Conservation (phyloP, 176 grass and related monocot genomes). For the Leersia perrieri region DNA sequence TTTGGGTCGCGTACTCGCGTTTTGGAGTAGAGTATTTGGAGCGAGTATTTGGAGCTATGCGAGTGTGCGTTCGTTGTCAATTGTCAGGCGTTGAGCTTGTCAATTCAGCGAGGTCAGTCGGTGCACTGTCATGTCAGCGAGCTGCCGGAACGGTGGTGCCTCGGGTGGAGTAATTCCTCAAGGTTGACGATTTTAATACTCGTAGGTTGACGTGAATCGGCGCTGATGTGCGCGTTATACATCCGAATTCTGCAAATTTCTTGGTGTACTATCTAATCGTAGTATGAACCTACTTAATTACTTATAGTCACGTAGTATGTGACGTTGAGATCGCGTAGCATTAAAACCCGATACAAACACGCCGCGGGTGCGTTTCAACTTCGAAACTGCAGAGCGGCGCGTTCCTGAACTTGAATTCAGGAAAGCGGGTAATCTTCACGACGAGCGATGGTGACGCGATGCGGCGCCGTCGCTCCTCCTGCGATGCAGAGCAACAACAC, state of each 20-base stretch:
- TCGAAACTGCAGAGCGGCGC: background rate
- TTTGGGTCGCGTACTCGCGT: background rate
- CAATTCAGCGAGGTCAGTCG: background rate
- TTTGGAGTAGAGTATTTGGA: background rate
- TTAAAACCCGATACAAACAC: slow-evolving; percentile 1
- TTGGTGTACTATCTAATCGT: background rate
- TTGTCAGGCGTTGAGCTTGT: background rate
- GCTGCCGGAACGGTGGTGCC: background rate
- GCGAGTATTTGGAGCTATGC: background rate
- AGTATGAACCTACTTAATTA: no score
- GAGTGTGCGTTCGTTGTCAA: background rate
- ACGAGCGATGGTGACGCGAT: slow-evolving; percentile 11
- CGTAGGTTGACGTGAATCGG: background rate
- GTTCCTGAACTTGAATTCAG: background rate
- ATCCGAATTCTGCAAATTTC: background rate
- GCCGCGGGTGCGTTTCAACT: background rate
- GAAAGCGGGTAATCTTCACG: background rate
- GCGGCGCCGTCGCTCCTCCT: background rate
- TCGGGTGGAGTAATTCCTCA: background rate
- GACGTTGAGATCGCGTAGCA: background rate
- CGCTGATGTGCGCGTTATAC: background rate
- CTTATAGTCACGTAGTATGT: background rate
- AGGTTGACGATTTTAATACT: background rate
- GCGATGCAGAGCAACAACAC: background rate
- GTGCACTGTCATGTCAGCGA: background rate